A percentile compares a stretch with the other conserved stretches of the same genome.
phyloP scores from a whole-genome alignment of 768 basidiomycete genomes.

The Boletus patriciae region DNA sequence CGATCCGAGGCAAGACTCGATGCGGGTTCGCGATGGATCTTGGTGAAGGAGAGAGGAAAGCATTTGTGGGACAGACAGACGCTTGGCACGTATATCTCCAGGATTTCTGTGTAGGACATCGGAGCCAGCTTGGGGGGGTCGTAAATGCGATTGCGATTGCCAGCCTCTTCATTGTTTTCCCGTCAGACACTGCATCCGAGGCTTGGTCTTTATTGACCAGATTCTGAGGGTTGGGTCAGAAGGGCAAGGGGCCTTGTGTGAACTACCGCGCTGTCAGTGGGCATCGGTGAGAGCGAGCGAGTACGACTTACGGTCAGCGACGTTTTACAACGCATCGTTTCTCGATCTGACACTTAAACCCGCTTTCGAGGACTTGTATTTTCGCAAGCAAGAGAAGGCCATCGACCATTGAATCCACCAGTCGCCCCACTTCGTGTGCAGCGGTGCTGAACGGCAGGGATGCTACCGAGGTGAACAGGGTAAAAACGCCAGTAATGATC shows the following conservation, averaged over 20 bases:
- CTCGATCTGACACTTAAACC: constrained; percentile 94
- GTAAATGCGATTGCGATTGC: no score
- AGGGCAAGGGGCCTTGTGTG: constrained; percentile 79
- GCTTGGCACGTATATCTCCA: no score
- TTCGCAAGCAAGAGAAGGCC: constrained; percentile 86
- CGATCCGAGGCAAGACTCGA: no score
- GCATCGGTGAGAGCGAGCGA: neutral
- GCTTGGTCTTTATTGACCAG: constrained; percentile 48
- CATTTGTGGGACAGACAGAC: no score
- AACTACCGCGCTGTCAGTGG: neutral
- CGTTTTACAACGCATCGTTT: constrained; percentile 57
- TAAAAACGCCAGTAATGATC: constrained; percentile 69
- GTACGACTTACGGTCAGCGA: constrained; percentile 63
- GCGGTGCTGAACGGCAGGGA: constrained; percentile 50
- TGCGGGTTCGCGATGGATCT: no score
- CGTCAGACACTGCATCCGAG: no score
- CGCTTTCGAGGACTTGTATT: constrained; percentile 72
- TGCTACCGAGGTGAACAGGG: constrained; percentile 58
- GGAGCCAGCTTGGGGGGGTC: no score
- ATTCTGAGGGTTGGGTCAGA: constrained; percentile 85
- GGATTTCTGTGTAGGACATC: no score
- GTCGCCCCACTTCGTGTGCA: constrained; percentile 48
- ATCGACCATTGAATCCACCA: constrained; percentile 79
- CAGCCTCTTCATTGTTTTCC: no score
- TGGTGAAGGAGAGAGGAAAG: no score